These are phyloP conservation scores for Colletotrichum zoysiae DNA, from an alignment of 2,329 filamentous ascomycete genomes.

Conservation along the genomic window DNA sequence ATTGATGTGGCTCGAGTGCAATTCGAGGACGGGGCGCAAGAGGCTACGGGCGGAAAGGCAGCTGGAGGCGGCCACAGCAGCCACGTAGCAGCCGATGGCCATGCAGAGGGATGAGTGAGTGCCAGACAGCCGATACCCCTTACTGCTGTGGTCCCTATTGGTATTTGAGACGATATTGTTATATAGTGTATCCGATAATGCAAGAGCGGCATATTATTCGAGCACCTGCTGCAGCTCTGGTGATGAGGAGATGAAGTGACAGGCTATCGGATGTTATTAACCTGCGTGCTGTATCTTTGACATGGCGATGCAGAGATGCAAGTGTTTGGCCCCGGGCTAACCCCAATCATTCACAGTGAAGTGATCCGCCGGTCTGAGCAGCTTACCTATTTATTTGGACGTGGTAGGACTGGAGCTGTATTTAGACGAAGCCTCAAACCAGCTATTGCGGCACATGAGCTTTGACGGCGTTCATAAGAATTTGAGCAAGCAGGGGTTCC, in stretches of 20 bases:
- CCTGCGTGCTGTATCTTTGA: not conserved
- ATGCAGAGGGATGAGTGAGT: slow-evolving; percentile 27
- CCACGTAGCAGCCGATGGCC: slow-evolving; percentile 5
- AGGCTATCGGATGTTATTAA: not conserved
- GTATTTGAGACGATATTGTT: slow-evolving; percentile 16
- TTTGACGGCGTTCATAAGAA: not conserved
- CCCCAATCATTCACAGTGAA: not conserved
- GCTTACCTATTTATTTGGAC: not conserved
- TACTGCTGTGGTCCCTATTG: slow-evolving; percentile 7
- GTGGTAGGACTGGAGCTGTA: not conserved
- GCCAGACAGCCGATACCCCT: slow-evolving; percentile 21
- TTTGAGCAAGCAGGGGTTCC: too few species aligned
- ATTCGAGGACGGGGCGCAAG: slow-evolving; percentile 24
- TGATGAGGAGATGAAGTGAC: not conserved
- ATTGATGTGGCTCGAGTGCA: slow-evolving; percentile 41
- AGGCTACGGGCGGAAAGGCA: not conserved
- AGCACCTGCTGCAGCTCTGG: not conserved
- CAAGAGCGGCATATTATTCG: slow-evolving; percentile 6
- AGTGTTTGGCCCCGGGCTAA: not conserved
- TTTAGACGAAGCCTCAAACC: not conserved
- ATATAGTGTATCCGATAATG: slow-evolving; percentile 22
- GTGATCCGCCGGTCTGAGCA: not conserved
- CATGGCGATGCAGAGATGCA: not conserved
- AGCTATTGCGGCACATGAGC: not conserved
- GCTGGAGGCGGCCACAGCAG: not conserved